Percentiles rank a stretch among this genome's conserved stretches.
These are phyloP conservation scores for Aureobasidium uvarum DNA, from an alignment of 2,329 filamentous ascomycete species.

Conservation along the genomic window DNA sequence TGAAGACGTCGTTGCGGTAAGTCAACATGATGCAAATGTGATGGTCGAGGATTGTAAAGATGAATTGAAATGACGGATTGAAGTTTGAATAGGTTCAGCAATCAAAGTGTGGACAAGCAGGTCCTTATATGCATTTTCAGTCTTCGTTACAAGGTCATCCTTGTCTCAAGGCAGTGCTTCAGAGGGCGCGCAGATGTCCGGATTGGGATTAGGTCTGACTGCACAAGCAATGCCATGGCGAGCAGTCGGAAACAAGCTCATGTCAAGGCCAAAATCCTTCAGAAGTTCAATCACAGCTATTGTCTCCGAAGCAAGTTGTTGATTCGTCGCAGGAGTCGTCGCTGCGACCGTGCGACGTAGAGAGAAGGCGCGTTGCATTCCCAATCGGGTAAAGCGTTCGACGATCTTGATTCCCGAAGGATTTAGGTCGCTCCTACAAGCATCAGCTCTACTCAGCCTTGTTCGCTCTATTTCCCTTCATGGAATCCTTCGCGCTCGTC, in stretches of 20 bases:
- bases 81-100: background rate
- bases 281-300: background rate
- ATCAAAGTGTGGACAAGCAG: background rate
- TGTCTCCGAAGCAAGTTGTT: background rate
- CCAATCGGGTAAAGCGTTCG: background rate
- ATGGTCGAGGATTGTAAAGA: background rate
- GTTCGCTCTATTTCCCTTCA: background rate
- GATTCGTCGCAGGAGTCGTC: background rate
- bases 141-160: background rate
- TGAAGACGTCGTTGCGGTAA: constrained; percentile 31
- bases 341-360: background rate
- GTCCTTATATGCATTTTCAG: background rate
- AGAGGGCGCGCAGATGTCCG: background rate
- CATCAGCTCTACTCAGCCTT: background rate
- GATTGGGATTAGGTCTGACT: background rate
- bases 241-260: constrained; percentile 3
- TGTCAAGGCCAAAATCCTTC: background rate
- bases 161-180: background rate
- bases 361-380: background rate
- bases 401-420: background rate
- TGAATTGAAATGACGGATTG: background rate
- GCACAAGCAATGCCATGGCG: constrained; percentile 3
- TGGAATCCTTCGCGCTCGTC: background rate
- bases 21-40: background rate
- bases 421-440: background rate